Conservation (phyloP, 805 yeast species). For the Isabelozyma gotoi region DNA sequence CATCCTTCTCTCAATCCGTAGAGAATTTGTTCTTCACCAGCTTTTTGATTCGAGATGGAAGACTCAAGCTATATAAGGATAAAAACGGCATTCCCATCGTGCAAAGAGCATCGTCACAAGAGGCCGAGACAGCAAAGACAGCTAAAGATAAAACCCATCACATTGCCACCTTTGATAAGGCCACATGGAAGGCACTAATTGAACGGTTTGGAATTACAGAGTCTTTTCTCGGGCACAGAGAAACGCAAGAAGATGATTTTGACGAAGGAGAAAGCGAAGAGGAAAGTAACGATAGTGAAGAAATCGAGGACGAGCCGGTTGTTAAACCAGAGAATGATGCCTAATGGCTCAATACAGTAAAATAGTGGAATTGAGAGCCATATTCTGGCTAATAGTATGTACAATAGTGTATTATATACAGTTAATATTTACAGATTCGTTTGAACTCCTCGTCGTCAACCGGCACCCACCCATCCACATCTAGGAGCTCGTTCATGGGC, state of each 20-base stretch:
- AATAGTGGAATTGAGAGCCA: not conserved
- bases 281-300: not conserved
- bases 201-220: slow-evolving; percentile 54
- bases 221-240: slow-evolving; percentile 50
- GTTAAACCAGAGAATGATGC: not conserved
- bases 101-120: slow-evolving; percentile 26
- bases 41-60: slow-evolving; percentile 75
- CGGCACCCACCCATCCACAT: slow-evolving; percentile 52
- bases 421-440: not conserved
- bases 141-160: slow-evolving; percentile 53
- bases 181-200: slow-evolving; percentile 63
- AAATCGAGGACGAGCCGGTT: slow-evolving; percentile 1
- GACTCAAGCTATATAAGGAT: slow-evolving; percentile 48
- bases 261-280: slow-evolving; percentile 10
- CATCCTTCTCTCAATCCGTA: slow-evolving; percentile 72
- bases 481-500: slow-evolving; percentile 62
- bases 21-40: slow-evolving; percentile 85
- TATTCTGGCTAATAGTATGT: too few species aligned
- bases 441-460: slow-evolving; percentile 18
- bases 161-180: slow-evolving; percentile 68
- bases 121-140: slow-evolving; percentile 17
- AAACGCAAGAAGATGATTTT: slow-evolving; percentile 24
- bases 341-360: not conserved
- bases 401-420: not conserved
- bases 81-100: slow-evolving; percentile 49